A percentile compares a stretch with the other conserved stretches of the same genome.
Conservation (phyloP, 352 stramenopile genomes). For the Phytophthora constricta region DNA sequence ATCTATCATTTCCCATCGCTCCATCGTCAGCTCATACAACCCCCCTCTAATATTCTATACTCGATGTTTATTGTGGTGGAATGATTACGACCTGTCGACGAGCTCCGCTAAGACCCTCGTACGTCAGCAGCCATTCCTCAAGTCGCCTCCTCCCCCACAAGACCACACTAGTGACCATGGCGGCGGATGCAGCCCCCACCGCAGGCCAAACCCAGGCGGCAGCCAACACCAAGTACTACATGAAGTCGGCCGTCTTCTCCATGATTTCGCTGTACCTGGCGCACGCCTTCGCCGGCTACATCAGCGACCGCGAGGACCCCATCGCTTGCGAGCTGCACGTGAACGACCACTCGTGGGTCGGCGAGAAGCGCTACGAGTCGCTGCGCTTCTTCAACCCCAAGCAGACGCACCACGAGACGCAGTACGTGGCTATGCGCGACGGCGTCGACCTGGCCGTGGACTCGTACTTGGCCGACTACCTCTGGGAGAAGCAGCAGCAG, state of each 20-base stretch:
- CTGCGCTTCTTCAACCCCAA: slow-evolving; percentile 81
- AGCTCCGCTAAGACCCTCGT: neutral
- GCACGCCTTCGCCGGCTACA: slow-evolving; percentile 59
- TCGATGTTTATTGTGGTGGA: neutral
- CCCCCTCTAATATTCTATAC: neutral
- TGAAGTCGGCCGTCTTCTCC: slow-evolving; percentile 80
- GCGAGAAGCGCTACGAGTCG: slow-evolving; percentile 67
- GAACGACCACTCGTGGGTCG: slow-evolving; percentile 84
- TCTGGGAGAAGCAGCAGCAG: slow-evolving; percentile 62
- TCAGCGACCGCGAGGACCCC: slow-evolving; percentile 66
- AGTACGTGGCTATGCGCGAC: slow-evolving; percentile 80
- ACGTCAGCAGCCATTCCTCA: slow-evolving; percentile 35
- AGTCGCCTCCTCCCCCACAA: slow-evolving; percentile 26
- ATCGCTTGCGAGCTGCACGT: slow-evolving; percentile 62
- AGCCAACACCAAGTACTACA: slow-evolving; percentile 66
- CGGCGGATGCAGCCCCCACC: slow-evolving; percentile 33
- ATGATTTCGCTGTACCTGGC: slow-evolving; percentile 75
- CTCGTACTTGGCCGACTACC: slow-evolving; percentile 73
- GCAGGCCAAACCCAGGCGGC: slow-evolving; percentile 34
- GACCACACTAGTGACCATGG: slow-evolving; percentile 30
- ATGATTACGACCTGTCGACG: neutral
- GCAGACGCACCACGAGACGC: slow-evolving; percentile 67
- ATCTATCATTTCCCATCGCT: neutral
- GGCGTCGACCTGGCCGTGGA: slow-evolving; percentile 77
- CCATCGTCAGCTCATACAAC: too few species aligned